phyloP scores from a whole-genome alignment of 208 protist genomes.

The Endotrypanum monterogeii region DNA sequence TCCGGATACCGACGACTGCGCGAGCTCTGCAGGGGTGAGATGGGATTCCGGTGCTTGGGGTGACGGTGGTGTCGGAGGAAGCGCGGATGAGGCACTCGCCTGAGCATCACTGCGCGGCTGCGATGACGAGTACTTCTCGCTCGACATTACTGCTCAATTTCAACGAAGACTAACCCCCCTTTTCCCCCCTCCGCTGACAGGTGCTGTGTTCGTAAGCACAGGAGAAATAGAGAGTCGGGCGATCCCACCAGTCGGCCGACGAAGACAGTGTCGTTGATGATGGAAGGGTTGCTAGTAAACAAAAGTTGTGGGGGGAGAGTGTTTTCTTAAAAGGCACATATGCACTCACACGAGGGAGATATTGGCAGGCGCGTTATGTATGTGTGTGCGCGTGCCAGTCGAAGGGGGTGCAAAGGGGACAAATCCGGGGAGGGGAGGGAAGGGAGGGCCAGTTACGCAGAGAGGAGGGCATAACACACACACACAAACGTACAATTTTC shows the following conservation, averaged over 20 bases:
- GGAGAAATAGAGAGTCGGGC: neutral
- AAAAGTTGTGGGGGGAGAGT: neutral
- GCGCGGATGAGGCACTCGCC: neutral
- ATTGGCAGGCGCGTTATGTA: neutral
- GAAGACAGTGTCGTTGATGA: no score
- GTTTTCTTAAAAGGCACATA: no score
- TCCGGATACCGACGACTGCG: slow-evolving; percentile 5
- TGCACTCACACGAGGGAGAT: neutral
- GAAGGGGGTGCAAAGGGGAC: neutral
- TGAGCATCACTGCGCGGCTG: neutral
- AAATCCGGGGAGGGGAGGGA: neutral
- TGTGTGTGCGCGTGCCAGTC: neutral
- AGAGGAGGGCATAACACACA: neutral
- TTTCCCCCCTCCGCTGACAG: neutral
- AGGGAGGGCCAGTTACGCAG: neutral
- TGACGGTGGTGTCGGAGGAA: neutral
- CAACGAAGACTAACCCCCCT: neutral
- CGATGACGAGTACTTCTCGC: neutral
- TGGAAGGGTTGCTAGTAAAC: neutral
- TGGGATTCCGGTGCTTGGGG: slow-evolving; percentile 2
- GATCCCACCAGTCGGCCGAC: no score
- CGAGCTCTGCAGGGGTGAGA: slow-evolving; percentile 18
- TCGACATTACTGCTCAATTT: neutral
- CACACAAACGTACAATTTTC: neutral
- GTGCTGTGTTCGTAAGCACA: neutral